phyloP scores from a whole-genome alignment of 2,329 filamentous ascomycete genomes.

The Hymenotorrendiella dingleyae region DNA sequence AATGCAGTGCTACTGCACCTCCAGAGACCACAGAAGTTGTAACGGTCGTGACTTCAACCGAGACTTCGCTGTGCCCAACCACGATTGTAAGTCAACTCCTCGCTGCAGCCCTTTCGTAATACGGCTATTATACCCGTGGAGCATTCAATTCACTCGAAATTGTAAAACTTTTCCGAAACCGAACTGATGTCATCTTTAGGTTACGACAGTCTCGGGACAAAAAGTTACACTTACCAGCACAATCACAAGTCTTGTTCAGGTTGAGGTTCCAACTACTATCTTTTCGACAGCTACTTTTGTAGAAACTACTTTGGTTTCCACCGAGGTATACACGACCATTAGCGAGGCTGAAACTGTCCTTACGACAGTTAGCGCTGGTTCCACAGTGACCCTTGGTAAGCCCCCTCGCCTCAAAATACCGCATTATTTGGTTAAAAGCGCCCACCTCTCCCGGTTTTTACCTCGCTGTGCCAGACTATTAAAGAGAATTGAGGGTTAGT shows the following conservation, averaged over 20 bases:
- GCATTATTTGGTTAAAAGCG: too few species aligned
- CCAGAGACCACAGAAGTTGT: conserved; percentile 20
- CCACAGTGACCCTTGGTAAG: conserved; percentile 34
- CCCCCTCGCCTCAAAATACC: not conserved
- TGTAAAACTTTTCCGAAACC: too few species aligned
- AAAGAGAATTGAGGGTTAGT: too few species aligned
- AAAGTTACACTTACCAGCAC: conserved; percentile 35
- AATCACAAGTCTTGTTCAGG: conserved; percentile 22
- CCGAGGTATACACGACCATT: conserved; percentile 34
- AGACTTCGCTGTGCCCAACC: conserved; percentile 39
- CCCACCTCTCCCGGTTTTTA: too few species aligned
- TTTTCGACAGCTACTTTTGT: conserved; percentile 32
- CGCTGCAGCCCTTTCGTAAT: too few species aligned
- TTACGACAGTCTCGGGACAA: conserved; percentile 37
- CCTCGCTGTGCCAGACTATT: too few species aligned
- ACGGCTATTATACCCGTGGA: too few species aligned
- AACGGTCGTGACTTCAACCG: conserved; percentile 28
- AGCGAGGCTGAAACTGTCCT: conserved; percentile 34
- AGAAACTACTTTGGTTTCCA: conserved; percentile 30
- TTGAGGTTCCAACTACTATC: conserved; percentile 23
- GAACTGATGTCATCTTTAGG: too few species aligned
- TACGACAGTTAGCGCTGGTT: conserved; percentile 39
- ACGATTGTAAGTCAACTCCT: too few species aligned
- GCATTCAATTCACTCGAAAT: too few species aligned
- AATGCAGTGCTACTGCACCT: conserved; percentile 8